A percentile compares a stretch with the other conserved stretches of the same genome.
phyloP scores from a whole-genome alignment of 2,329 filamentous ascomycete genomes.

The Cryphonectria carpinicola region DNA sequence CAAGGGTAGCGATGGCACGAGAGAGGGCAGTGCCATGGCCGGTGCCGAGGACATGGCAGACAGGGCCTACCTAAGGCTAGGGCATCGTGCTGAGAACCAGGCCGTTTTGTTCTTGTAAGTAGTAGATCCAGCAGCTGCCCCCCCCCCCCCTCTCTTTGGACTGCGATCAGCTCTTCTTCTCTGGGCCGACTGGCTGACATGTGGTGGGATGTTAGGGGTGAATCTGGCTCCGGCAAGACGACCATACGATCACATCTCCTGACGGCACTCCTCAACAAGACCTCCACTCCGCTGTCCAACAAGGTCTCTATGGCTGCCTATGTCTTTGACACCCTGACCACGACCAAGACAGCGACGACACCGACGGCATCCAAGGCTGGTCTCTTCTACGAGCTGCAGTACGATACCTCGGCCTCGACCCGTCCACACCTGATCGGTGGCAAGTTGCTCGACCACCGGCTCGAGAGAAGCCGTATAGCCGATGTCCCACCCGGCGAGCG shows the following conservation, averaged over 20 bases:
- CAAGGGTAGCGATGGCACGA: slow-evolving; percentile 86
- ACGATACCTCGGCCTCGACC: slow-evolving; percentile 83
- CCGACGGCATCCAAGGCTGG: slow-evolving; percentile 95
- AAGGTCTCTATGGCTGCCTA: slow-evolving; percentile 94
- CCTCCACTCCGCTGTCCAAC: slow-evolving; percentile 87
- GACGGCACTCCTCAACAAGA: slow-evolving; percentile 83
- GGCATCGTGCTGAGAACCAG: slow-evolving; percentile 90
- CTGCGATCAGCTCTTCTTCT: background rate
- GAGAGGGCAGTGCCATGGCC: slow-evolving; percentile 88
- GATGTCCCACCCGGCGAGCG: slow-evolving; percentile 93
- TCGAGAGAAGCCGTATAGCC: slow-evolving; percentile 89
- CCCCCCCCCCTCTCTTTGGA: no score
- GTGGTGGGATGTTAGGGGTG: slow-evolving; percentile 65
- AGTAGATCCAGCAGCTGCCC: background rate
- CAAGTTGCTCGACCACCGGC: slow-evolving; percentile 89
- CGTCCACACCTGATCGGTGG: slow-evolving; percentile 90
- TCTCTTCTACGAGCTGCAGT: slow-evolving; percentile 94
- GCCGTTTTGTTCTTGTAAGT: slow-evolving; percentile 90
- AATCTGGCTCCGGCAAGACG: slow-evolving; percentile 95
- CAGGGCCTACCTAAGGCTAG: slow-evolving; percentile 82
- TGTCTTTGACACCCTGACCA: slow-evolving; percentile 93
- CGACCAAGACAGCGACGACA: slow-evolving; percentile 94
- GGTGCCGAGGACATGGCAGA: slow-evolving; percentile 91
- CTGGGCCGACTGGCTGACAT: slow-evolving; percentile 25
- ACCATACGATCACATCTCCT: slow-evolving; percentile 89